phyloP scores from a whole-genome alignment of 179 eudicot species.

The Silene coronaria region DNA sequence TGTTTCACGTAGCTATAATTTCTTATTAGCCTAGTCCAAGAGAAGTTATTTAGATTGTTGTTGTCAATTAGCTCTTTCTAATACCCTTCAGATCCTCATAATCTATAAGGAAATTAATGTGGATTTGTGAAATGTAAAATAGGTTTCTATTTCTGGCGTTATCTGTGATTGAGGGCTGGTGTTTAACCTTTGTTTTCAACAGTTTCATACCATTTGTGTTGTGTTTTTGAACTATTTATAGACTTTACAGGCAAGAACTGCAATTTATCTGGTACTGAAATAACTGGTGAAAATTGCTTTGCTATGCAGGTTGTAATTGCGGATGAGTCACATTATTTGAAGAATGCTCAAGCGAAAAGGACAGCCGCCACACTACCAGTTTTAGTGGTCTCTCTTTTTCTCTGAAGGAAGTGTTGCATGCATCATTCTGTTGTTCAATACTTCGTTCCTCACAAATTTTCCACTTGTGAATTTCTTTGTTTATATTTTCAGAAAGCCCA shows the following conservation, averaged over 20 bases:
- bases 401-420: slow-evolving; percentile 9
- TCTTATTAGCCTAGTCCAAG: too few relatives aligned
- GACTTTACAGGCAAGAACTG: slow-evolving; percentile 1
- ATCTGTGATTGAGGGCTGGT: slow-evolving; percentile 6
- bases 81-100: not conserved
- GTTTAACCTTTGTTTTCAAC: not conserved
- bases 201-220: not conserved
- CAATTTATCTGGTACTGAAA: not conserved
- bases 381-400: slow-evolving; percentile 50
- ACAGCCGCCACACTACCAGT: slow-evolving; percentile 81
- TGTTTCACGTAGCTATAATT: not conserved
- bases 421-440: not conserved
- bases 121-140: not conserved
- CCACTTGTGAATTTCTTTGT: not conserved
- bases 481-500: slow-evolving; percentile 66
- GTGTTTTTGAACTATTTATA: not conserved
- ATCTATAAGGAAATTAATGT: not conserved
- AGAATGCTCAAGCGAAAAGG: slow-evolving; percentile 95
- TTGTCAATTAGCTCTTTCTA: not conserved
- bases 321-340: slow-evolving; percentile 96
- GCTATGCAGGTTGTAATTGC: slow-evolving; percentile 85
- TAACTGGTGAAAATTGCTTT: not conserved
- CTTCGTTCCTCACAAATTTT: not conserved
- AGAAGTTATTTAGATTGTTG: not conserved
- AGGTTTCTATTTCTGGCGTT: not conserved